Base-by-base conservation (phyloP, 108 stramenopile species). In the Cyclostephanos tholiformis region DNA sequence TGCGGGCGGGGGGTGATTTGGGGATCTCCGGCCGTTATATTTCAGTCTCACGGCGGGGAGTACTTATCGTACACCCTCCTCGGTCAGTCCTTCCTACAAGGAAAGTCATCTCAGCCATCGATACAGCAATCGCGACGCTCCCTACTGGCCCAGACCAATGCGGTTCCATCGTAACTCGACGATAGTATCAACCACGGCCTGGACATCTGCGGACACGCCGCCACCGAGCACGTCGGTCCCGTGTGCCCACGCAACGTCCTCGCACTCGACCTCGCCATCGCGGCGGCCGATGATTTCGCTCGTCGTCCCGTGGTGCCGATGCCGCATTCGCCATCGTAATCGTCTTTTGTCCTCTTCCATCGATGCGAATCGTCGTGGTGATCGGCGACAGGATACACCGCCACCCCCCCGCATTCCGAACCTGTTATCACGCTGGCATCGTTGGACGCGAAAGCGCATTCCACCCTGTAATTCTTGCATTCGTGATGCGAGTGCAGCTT, bases 81-180 rank as follows among this genome's bases (percentile, higher is more conserved):
- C 32, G 3, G 3, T 32, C 32, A 32, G 32, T 4, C 32, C 32
- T 4, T 32, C 2, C 32, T 32, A 4, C 32, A 32, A 4, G 32
- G 32, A 4, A 32, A 2, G 3, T 63, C 32, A 30, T 44, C 41
- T 65, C 65, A 51, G 10, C 48, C 43, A 29, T 35, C 14, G 4
- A 52, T 9, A 6, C 49, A 52, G 11, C 65, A 66, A 66, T 66
- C 65, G 43, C 49, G 65, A 13, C 63, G 58, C 32, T 41, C 71
- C 23, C 82, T 66, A 67, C 88, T 83, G 0, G 91, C 87, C 93
- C 93, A 94, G 20, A 90, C 88, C 12, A 86, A 69, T 7, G 87
- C 78, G 20, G 72, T 80, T 57, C 88, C 89, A 71, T 91, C 91
- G 74, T 90, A 91, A 59, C 86, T 87, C 2, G 87, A 91, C 17